Percentiles rank a stretch among this genome's conserved stretches.
These are phyloP conservation scores for Tolypocladium tundrense DNA, from an alignment of 2,329 filamentous ascomycete species.

Conservation along the genomic window DNA sequence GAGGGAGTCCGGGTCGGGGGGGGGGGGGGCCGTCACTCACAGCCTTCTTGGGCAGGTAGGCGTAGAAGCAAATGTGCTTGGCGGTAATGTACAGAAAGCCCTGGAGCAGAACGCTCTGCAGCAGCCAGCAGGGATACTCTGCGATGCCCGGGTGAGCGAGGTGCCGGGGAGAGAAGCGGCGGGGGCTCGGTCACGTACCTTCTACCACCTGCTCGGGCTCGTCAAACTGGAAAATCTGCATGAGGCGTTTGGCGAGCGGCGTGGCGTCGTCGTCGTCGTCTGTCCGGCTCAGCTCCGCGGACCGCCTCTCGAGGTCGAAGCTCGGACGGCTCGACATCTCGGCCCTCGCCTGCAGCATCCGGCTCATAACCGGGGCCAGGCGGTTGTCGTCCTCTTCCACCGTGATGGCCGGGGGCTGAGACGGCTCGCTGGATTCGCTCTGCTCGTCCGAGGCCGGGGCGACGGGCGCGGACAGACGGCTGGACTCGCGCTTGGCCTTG, in stretches of 20 bases:
- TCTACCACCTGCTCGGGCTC: conserved; percentile 74
- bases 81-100: conserved; percentile 94
- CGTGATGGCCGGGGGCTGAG: conserved; percentile 9
- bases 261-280: conserved; percentile 33
- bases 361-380: conserved; percentile 62
- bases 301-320: conserved; percentile 41
- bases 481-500: conserved; percentile 31
- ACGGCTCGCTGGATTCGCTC: conserved; percentile 14
- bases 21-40: conserved; percentile 46
- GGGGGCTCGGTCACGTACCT: conserved; percentile 30
- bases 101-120: conserved; percentile 85
- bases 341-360: conserved; percentile 64
- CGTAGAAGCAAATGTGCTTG: conserved; percentile 92
- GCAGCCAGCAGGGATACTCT: conserved; percentile 89
- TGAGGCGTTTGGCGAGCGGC: conserved; percentile 59
- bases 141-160: conserved; percentile 1
- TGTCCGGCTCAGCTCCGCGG: conserved; percentile 25
- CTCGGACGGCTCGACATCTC: conserved; percentile 50
- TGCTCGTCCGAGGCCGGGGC: conserved; percentile 19
- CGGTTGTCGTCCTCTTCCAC: conserved; percentile 27
- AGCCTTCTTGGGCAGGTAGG: conserved; percentile 89
- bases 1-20: background rate
- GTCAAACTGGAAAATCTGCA: conserved; percentile 79
- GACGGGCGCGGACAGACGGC: conserved; percentile 25
- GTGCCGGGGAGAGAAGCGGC: background rate